phyloP scores from a whole-genome alignment of 352 stramenopile species.

The Globisporangium nunn region DNA sequence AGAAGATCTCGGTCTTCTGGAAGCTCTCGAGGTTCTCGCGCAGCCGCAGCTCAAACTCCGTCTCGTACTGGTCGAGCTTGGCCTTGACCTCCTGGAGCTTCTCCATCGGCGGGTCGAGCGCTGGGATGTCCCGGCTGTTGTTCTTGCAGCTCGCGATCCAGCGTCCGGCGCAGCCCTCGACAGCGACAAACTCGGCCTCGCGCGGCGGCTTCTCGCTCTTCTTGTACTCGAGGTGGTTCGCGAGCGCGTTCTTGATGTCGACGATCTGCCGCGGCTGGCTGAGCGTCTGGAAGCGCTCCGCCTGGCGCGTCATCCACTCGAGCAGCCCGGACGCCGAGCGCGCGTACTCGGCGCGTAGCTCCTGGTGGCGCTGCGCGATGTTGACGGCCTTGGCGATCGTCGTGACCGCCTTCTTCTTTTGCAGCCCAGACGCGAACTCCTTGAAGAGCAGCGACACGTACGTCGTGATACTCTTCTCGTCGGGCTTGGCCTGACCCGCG shows the following conservation, averaged over 20 bases:
- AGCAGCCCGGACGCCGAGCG: slow-evolving; percentile 58
- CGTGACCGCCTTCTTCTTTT: slow-evolving; percentile 87
- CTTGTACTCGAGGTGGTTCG: slow-evolving; percentile 77
- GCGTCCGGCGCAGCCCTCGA: slow-evolving; percentile 71
- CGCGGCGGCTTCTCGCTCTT: slow-evolving; percentile 79
- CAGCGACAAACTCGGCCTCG: slow-evolving; percentile 74
- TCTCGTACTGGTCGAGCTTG: slow-evolving; percentile 57
- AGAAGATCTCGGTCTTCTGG: slow-evolving; percentile 77
- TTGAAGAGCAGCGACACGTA: slow-evolving; percentile 90
- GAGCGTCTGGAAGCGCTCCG: slow-evolving; percentile 68
- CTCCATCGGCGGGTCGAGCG: slow-evolving; percentile 66
- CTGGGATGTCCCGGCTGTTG: slow-evolving; percentile 68
- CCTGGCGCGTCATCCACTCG: slow-evolving; percentile 66
- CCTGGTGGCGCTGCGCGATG: slow-evolving; percentile 86
- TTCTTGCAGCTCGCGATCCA: slow-evolving; percentile 87
- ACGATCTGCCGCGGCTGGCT: slow-evolving; percentile 57
- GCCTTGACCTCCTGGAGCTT: slow-evolving; percentile 75
- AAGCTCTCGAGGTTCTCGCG: slow-evolving; percentile 72
- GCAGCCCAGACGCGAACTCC: slow-evolving; percentile 84
- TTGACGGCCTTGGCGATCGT: slow-evolving; percentile 88
- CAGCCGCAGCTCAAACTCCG: slow-evolving; percentile 64
- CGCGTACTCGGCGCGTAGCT: slow-evolving; percentile 70
- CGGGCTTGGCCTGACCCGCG: slow-evolving; percentile 73
- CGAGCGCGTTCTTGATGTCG: slow-evolving; percentile 60
- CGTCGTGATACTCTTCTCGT: slow-evolving; percentile 91